phyloP scores from a whole-genome alignment of 1,284 basidiomycete species.

The Cystobasidiaceae sp. region DNA sequence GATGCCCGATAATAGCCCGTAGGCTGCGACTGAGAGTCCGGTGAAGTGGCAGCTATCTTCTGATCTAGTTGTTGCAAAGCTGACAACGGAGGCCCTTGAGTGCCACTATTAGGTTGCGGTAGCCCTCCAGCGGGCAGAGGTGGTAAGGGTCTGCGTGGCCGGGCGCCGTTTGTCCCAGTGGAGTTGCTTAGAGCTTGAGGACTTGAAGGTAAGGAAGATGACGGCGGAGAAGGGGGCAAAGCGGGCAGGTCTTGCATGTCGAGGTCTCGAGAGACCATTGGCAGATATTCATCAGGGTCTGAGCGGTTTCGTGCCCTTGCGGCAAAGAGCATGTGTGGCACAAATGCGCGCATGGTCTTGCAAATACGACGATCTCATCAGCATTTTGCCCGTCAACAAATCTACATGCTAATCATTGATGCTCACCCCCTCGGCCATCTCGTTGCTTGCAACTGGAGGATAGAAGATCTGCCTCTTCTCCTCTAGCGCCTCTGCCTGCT shows the following conservation, averaged over 20 bases:
- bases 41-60: background rate
- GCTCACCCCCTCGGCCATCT: slow-evolving; percentile 29
- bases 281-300: slow-evolving; percentile 17
- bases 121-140: background rate
- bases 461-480: slow-evolving; percentile 25
- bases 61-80: slow-evolving; percentile 5
- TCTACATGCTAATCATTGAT: background rate
- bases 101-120: background rate
- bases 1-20: background rate
- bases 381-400: background rate
- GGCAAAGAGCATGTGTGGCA: slow-evolving; percentile 29
- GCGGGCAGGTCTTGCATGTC: slow-evolving; percentile 6
- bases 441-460: slow-evolving; percentile 12
- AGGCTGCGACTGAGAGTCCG: background rate
- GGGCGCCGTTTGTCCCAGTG: background rate
- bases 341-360: slow-evolving; percentile 23
- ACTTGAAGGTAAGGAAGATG: too few species aligned
- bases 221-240: too few species aligned
- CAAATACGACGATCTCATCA: background rate
- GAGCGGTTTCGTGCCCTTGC: slow-evolving; percentile 3
- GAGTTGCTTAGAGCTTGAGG: background rate
- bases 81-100: background rate
- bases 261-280: slow-evolving; percentile 19
- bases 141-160: slow-evolving; percentile 13
- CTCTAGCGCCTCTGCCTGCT: slow-evolving; percentile 2